Base-by-base conservation (phyloP, 2,329 filamentous ascomycete species). In the Lanzia echinophila region DNA sequence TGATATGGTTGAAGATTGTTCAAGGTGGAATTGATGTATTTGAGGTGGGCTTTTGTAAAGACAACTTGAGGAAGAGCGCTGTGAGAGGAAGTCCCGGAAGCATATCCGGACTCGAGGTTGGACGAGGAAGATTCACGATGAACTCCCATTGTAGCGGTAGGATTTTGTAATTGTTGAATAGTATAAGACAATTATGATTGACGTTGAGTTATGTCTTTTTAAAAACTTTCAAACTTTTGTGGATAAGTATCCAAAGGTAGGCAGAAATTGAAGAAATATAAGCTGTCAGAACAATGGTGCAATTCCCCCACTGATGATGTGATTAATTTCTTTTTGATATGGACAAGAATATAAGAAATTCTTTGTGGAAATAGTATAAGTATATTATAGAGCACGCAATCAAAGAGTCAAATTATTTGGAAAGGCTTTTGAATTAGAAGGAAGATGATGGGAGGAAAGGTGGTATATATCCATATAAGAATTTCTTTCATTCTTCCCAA, bases 1-100 rank as follows among this genome's bases (percentile, higher is more conserved):
- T 96, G 92, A 79, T 92, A 79, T 58, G 94, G 89, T 68, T 91
- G 83, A 71, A 97, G 87, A 67, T 85, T 81, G 71, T 94, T 88
- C 63, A 99, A 76, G 72, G 95, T 90, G 60, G 83, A 74, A 78
- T 99, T 99, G 70, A 99, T 79, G 72, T 92, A 92, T 65, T 88
- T 86, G 63, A 97, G 78, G 71, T 99, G 92, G 59, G 86, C 81
- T 70, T 87, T 87, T 61, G 89, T 92, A 75, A 99, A 90, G 71
- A 86, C 83, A 65, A 97, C 79, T 57, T 88, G 82, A 13, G 91
- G 87, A 19, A 92, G 77, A 60, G 75, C 75, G 50, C 76, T 74
- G 42, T 79, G 75, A 63, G 80, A 86, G 33, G 82, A 84, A 49
- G 78, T 76, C 47, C 68, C 68, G 13, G 77, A 85, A 66, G 83